phyloP scores from a whole-genome alignment of 169 alveolate genomes.

The Plasmodium gallinaceum region DNA sequence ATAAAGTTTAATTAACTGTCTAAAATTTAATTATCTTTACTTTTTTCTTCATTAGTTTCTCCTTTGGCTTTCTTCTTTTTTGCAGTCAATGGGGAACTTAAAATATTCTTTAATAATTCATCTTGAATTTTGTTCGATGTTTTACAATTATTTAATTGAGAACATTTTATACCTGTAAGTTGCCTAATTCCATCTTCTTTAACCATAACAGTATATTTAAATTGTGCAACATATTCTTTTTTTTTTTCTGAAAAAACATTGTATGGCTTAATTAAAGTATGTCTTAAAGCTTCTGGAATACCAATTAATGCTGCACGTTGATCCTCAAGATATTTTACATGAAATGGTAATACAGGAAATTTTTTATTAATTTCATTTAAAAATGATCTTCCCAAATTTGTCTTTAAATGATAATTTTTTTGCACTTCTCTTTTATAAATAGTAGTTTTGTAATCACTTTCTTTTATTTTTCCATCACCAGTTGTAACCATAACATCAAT shows the following conservation, averaged over 20 bases:
- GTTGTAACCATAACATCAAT: conserved; percentile 94
- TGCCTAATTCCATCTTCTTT: conserved; percentile 91
- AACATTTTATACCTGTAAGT: conserved; percentile 83
- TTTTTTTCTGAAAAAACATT: conserved; percentile 93
- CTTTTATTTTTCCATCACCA: conserved; percentile 95
- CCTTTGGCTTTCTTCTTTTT: conserved; percentile 40
- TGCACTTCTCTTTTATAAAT: conserved; percentile 95
- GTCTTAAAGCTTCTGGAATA: conserved; percentile 96
- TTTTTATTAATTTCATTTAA: conserved; percentile 93
- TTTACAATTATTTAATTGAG: conserved; percentile 61
- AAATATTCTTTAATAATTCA: conserved; percentile 36
- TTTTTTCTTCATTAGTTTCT: conserved; percentile 20
- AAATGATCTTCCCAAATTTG: conserved; percentile 95
- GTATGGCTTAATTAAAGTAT: conserved; percentile 95
- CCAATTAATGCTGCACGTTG: conserved; percentile 92
- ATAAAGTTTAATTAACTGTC: too few relatives aligned
- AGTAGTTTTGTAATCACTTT: conserved; percentile 93
- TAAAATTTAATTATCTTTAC: conserved; percentile 1
- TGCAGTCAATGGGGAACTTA: conserved; percentile 9
- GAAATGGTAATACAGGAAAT: conserved; percentile 90
- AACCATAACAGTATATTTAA: conserved; percentile 93
- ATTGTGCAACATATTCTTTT: conserved; percentile 95
- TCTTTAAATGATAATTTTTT: conserved; percentile 93
- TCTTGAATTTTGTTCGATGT: conserved; percentile 47
- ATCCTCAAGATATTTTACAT: conserved; percentile 85